Conservation (phyloP, 2,329 filamentous ascomycete genomes). For the Hypoxylon sp. region DNA sequence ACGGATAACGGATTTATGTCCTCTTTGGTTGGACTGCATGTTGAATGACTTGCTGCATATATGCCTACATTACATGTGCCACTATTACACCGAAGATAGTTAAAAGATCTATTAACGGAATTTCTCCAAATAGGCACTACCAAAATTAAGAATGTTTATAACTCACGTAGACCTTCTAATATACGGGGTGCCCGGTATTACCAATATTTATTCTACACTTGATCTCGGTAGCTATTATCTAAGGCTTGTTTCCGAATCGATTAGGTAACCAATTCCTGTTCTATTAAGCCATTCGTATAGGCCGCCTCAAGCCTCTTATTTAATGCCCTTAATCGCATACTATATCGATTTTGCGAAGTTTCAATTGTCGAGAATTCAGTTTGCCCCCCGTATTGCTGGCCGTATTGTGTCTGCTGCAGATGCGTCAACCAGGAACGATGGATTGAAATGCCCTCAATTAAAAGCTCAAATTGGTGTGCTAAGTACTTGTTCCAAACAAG, state of each 20-base stretch:
- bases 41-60: background rate
- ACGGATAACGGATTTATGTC: background rate
- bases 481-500: constrained; percentile 17
- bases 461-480: constrained; percentile 6
- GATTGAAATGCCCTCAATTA: constrained; percentile 1
- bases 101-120: no score
- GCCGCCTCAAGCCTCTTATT: constrained; percentile 8
- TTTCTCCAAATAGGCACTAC: no score
- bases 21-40: constrained; percentile 1
- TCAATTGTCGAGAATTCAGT: background rate
- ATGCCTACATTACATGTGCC: background rate
- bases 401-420: constrained; percentile 11
- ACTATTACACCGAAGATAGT: background rate
- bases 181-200: no score
- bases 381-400: background rate
- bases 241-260: background rate
- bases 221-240: background rate
- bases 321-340: background rate
- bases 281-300: background rate
- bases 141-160: no score
- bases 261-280: background rate
- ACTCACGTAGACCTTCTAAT: no score
- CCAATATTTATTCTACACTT: no score
- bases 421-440: constrained; percentile 25
- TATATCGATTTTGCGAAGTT: background rate